phyloP scores from a whole-genome alignment of 192 early-diverging fungal genomes.

The Endogone sp. region DNA sequence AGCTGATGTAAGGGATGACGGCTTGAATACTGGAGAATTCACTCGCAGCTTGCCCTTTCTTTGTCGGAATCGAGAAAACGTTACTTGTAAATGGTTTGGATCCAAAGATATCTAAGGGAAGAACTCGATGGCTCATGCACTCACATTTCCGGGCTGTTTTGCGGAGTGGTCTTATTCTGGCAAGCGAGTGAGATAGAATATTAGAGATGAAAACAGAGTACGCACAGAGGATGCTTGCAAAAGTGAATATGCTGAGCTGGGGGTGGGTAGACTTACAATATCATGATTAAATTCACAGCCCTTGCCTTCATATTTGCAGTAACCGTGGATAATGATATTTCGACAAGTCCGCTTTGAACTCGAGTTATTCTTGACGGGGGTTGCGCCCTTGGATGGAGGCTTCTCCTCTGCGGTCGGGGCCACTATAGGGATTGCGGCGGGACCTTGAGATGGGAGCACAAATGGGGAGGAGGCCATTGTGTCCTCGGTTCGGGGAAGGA shows the following conservation, averaged over 20 bases:
- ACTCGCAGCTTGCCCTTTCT: conserved; percentile 56
- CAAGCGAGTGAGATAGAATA: too few species aligned
- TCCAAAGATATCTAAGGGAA: too few species aligned
- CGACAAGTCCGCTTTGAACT: conserved; percentile 53
- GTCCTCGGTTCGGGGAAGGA: too few species aligned
- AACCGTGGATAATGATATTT: conserved; percentile 81
- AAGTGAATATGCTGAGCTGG: too few species aligned
- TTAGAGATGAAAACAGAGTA: too few species aligned
- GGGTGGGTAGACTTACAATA: conserved; percentile 50
- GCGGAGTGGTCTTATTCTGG: too few species aligned
- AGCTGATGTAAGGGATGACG: conserved; percentile 37
- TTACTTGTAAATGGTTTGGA: too few species aligned
- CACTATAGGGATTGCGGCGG: background rate
- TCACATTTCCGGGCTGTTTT: too few species aligned
- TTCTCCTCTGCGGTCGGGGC: background rate
- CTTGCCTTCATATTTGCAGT: conserved; percentile 77
- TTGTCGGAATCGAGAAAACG: too few species aligned
- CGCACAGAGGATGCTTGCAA: too few species aligned
- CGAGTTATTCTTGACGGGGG: background rate
- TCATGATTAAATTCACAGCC: conserved; percentile 86
- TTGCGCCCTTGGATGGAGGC: background rate
- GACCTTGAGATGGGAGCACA: background rate
- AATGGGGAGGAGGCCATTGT: too few species aligned
- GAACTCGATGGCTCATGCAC: too few species aligned
- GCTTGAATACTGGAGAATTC: conserved; percentile 67